Conservation (phyloP, 345 rosid species). For the Psidium friedrichsthalianum region DNA sequence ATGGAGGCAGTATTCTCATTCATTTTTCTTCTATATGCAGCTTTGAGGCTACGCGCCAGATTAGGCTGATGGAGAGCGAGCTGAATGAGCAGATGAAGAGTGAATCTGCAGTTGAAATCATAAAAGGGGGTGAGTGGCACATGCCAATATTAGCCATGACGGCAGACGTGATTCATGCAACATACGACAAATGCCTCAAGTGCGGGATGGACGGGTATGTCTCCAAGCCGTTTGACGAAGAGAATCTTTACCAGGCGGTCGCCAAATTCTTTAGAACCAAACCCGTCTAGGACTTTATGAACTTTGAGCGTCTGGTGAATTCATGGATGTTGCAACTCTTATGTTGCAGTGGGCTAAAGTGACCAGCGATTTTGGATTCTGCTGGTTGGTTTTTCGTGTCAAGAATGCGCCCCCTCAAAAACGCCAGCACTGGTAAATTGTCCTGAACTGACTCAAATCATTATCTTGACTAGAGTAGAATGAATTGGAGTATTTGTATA, state of each 20-base stretch:
- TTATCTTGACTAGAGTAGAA: neutral
- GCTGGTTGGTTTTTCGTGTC: constrained; percentile 15
- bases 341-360: neutral
- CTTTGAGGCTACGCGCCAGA: constrained; percentile 81
- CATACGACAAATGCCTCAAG: constrained; percentile 72
- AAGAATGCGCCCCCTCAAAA: neutral
- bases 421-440: neutral
- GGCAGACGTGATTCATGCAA: constrained; percentile 92
- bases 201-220: constrained; percentile 97
- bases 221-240: constrained; percentile 93
- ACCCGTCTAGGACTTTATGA: constrained; percentile 15
- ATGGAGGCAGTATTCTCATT: neutral
- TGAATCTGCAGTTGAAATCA: constrained; percentile 5
- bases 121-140: constrained; percentile 33
- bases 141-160: constrained; percentile 94
- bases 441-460: neutral
- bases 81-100: constrained; percentile 41
- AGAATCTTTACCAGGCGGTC: constrained; percentile 78
- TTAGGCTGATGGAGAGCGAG: constrained; percentile 65
- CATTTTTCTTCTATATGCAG: constrained; percentile 17
- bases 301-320: neutral
- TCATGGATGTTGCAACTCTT: neutral
- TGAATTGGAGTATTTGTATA: constrained; percentile 10
- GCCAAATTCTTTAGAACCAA: constrained; percentile 67
- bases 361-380: constrained; percentile 24